Percentiles rank a stretch among this genome's conserved stretches.
These are phyloP conservation scores for Croton laevigatus DNA, from an alignment of 441 rosid species.

Conservation along the genomic window DNA sequence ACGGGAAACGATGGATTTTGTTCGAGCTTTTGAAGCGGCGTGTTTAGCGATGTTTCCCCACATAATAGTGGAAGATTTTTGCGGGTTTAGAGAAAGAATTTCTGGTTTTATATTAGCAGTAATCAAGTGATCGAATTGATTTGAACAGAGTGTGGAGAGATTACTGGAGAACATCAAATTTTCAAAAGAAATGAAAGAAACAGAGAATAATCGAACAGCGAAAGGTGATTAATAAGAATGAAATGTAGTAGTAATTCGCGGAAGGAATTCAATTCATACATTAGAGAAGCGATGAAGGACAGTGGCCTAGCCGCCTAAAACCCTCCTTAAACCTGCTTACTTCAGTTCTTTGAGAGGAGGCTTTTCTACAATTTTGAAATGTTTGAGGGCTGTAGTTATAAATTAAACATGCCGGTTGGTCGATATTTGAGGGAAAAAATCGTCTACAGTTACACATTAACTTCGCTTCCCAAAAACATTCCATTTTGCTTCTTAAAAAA, in stretches of 20 bases:
- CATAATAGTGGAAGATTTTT: conserved; percentile 48
- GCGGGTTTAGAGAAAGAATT: conserved; percentile 24
- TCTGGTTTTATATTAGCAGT: conserved; percentile 30
- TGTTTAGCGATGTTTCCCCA: conserved; percentile 76
- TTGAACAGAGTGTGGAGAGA: conserved; percentile 32
- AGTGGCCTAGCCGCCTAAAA: conserved; percentile 56
- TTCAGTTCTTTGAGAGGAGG: background rate
- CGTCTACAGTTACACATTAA: too few relatives aligned
- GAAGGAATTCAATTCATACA: conserved; percentile 22
- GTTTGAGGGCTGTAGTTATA: background rate
- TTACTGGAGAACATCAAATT: conserved; percentile 59
- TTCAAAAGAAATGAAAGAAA: background rate
- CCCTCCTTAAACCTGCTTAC: conserved; percentile 65
- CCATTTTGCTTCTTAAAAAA: too few relatives aligned
- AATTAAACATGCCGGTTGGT: too few relatives aligned
- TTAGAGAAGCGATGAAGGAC: background rate
- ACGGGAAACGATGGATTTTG: conserved; percentile 16
- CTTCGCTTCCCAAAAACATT: too few relatives aligned
- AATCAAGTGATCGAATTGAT: conserved; percentile 32
- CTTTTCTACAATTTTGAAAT: background rate
- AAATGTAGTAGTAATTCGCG: conserved; percentile 6
- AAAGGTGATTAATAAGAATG: conserved; percentile 2
- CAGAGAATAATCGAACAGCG: background rate
- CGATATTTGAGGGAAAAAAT: too few relatives aligned
- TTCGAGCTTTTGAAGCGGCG: conserved; percentile 40